These are phyloP conservation scores for Colletotrichum sp. DNA, from an alignment of 2,329 filamentous ascomycete species.

Conservation along the genomic window DNA sequence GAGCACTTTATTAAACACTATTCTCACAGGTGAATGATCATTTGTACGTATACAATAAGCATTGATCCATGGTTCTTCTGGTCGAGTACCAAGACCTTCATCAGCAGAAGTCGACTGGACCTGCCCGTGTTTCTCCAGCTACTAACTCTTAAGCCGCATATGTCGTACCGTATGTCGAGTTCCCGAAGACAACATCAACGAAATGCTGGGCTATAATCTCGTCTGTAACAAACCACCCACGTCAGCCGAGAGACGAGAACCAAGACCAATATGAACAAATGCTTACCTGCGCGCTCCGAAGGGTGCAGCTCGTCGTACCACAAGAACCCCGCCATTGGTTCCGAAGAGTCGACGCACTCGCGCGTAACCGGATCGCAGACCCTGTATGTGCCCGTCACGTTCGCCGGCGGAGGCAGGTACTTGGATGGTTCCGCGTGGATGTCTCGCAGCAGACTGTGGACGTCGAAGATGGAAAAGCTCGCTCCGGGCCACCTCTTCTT, in stretches of 20 bases:
- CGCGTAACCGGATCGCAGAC: slow-evolving; percentile 48
- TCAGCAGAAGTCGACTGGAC: neutral
- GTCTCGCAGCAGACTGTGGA: slow-evolving; percentile 68
- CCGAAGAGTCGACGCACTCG: slow-evolving; percentile 41
- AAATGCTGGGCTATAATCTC: slow-evolving; percentile 47
- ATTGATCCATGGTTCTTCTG: neutral
- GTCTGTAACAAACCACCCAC: slow-evolving; percentile 26
- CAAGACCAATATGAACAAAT: slow-evolving; percentile 20
- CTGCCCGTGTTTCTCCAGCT: neutral
- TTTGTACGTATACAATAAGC: neutral
- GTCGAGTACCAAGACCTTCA: neutral
- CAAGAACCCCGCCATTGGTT: slow-evolving; percentile 64
- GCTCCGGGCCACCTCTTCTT: slow-evolving; percentile 60
- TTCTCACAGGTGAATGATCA: neutral
- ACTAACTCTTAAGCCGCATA: slow-evolving; percentile 21
- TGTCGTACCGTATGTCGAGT: slow-evolving; percentile 43
- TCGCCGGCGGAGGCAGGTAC: slow-evolving; percentile 69
- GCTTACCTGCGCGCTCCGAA: slow-evolving; percentile 64
- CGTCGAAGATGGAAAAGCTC: slow-evolving; percentile 70
- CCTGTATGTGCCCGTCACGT: slow-evolving; percentile 64
- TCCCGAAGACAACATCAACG: slow-evolving; percentile 41
- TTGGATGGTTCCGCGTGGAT: slow-evolving; percentile 64
- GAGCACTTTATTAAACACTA: neutral
- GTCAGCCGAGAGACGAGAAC: neutral
- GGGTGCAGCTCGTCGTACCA: slow-evolving; percentile 80